A percentile compares a stretch with the other conserved stretches of the same genome.
Conservation (phyloP, 306 rosid genomes). For the Ziziphus jujuba region DNA sequence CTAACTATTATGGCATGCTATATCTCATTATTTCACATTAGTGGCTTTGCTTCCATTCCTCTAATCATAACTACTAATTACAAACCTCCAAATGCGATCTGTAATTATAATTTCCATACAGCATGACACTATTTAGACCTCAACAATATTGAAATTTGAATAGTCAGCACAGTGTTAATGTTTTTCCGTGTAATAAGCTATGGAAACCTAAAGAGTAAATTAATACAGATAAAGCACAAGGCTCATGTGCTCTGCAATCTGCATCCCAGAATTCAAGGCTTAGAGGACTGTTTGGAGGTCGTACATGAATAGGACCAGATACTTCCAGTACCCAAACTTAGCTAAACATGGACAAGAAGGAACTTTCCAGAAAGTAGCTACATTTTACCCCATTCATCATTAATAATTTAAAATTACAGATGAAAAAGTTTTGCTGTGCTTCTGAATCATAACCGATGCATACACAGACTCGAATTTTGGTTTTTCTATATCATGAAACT, state of each 20-base stretch:
- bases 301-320: conserved; percentile 5
- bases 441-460: neutral
- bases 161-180: too few species aligned
- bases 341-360: conserved; percentile 14
- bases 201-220: too few species aligned
- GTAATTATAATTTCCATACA: conserved; percentile 1
- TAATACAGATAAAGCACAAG: conserved; percentile 3
- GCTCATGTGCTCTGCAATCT: neutral
- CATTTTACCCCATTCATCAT: neutral
- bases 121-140: neutral
- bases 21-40: conserved; percentile 19
- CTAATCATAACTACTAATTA: conserved; percentile 34
- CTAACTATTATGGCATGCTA: conserved; percentile 24
- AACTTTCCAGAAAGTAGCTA: neutral
- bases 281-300: neutral
- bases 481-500: too few species aligned
- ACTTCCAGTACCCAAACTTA: conserved; percentile 12
- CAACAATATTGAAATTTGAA: neutral
- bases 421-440: neutral
- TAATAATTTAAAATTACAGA: conserved; percentile 11
- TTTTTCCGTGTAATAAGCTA: too few species aligned
- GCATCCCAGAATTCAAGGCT: conserved; percentile 11
- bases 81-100: conserved; percentile 14
- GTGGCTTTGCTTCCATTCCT: conserved; percentile 6
- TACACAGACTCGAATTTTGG: too few species aligned